These are phyloP conservation scores for Cicer judaicum DNA, from an alignment of 306 rosid species.

Conservation along the genomic window DNA sequence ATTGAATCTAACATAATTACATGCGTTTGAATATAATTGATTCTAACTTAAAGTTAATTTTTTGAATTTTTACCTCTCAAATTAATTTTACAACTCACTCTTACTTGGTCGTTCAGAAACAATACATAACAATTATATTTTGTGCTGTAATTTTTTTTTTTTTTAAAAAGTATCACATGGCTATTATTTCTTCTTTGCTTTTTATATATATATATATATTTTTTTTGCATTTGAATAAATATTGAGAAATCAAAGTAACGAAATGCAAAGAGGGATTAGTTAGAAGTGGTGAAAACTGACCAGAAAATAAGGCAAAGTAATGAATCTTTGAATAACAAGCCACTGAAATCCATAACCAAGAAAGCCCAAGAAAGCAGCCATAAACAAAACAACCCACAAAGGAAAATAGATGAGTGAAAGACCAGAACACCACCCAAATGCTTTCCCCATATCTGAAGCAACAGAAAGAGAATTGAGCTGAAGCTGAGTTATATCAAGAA, in stretches of 20 bases:
- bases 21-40: no score
- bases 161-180: background rate
- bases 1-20: no score
- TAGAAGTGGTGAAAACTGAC: slow-evolving; percentile 45
- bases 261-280: background rate
- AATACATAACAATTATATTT: background rate
- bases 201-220: no score
- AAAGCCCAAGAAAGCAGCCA: slow-evolving; percentile 60
- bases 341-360: slow-evolving; percentile 75
- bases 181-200: background rate
- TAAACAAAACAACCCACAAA: slow-evolving; percentile 59
- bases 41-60: no score
- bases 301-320: slow-evolving; percentile 62
- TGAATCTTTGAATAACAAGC: slow-evolving; percentile 56
- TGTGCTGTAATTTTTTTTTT: background rate
- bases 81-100: no score
- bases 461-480: slow-evolving; percentile 71
- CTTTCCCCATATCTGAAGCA: slow-evolving; percentile 79
- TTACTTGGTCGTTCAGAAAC: background rate
- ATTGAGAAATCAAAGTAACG: background rate
- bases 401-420: slow-evolving; percentile 59
- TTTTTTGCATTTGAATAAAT: no score
- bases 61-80: no score
- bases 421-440: slow-evolving; percentile 80
- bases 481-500: slow-evolving; percentile 65